Base-by-base conservation (phyloP, 345 rosid species). In the Abelmoschus esculentus region DNA sequence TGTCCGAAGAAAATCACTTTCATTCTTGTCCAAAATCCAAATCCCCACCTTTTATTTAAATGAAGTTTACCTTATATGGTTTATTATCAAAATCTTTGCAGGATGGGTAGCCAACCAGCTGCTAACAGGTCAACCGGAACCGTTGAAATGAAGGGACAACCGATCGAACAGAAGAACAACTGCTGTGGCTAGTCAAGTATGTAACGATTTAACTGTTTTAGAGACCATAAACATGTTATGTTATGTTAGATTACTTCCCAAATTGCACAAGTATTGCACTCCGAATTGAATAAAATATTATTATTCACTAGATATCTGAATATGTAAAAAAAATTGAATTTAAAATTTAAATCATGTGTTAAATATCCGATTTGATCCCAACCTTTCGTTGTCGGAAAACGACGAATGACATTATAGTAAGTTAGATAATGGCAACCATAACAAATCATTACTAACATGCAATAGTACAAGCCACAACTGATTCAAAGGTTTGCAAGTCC, bases 71-170 rank as follows among this genome's bases (percentile, higher is more conserved):
- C 28, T 8, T 15, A 31, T 29, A 49, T 66, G 40, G 9, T 40
- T 50, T 14, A 6, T 4, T 40, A 19, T 40, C 17, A 44, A 64
- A 64, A 44, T 22, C 54, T 68, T 32, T 69, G 83, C 91, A 87
- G 97, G 75, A 84, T 87, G 91, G 86, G 95, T 52, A 88, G 69
- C 79, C 97, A 86, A 80, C 85, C 89, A 28, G 76, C 79, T 10
- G 88, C 83, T 11, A 81, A 70, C 81, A 88, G 77, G 78, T 66
- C 89, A 26, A 17, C 87, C 0, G 92, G 88, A 57, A 76, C 81
- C 47, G 95, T 90, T 34, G 75, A 87, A 72, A 88, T 90, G 88
- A 90, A 80, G 82, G 97, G 97, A 57, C 92, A 88, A 78, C 90
- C 95, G 28, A 88, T 90, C 62, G 85, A 74, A 73, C 92, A 87